Conservation (phyloP, 2,329 filamentous ascomycete genomes). For the Colletotrichum sojae region DNA sequence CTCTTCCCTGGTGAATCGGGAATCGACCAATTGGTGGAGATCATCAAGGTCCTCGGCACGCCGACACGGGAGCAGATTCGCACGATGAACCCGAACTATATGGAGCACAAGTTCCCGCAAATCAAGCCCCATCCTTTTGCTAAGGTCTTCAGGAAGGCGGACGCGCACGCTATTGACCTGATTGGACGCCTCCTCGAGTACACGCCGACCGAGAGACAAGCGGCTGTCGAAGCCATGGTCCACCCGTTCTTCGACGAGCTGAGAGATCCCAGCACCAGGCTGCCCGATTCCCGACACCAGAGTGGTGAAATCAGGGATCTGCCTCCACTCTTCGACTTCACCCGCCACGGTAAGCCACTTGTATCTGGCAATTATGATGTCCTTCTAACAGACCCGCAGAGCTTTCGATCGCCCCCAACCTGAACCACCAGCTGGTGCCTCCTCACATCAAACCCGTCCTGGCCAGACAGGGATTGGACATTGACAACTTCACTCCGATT, state of each 20-base stretch:
- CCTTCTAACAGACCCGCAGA: conserved; percentile 66
- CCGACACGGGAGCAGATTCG: conserved; percentile 98
- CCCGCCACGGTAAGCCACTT: conserved; percentile 82
- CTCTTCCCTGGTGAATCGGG: conserved; percentile 98
- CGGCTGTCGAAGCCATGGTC: conserved; percentile 95
- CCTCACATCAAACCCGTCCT: conserved; percentile 83
- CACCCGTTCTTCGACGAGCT: conserved; percentile 99
- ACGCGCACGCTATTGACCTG: conserved; percentile 91
- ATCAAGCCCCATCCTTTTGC: conserved; percentile 99
- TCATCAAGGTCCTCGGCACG: conserved; percentile 98
- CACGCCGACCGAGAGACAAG: conserved; percentile 94
- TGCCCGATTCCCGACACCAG: conserved; percentile 94
- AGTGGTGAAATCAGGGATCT: conserved; percentile 85
- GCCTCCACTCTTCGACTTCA: conserved; percentile 92
- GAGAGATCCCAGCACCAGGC: conserved; percentile 88
- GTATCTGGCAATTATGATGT: too few relatives aligned
- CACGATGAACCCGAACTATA: conserved; percentile 99
- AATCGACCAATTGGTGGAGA: conserved; percentile 98
- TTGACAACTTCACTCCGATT: conserved; percentile 93
- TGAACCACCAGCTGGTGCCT: conserved; percentile 92
- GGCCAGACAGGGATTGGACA: conserved; percentile 84
- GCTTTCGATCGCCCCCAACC: conserved; percentile 91
- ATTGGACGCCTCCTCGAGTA: conserved; percentile 96
- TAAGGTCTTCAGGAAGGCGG: conserved; percentile 98
- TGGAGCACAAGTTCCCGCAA: conserved; percentile 99